phyloP scores from a whole-genome alignment of 192 early-diverging fungal genomes.

The Backusella tarrabulga region DNA sequence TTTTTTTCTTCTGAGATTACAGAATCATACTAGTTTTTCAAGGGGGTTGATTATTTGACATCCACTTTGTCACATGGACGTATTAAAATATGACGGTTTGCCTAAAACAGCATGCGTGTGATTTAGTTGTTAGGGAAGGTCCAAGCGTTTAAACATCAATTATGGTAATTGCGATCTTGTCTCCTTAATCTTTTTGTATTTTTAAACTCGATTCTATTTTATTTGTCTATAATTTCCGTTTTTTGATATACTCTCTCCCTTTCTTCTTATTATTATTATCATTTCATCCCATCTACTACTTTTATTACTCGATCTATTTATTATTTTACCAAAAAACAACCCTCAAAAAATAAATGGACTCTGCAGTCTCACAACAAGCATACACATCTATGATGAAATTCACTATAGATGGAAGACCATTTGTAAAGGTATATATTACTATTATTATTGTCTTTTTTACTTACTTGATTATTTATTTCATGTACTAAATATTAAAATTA shows the following conservation, averaged over 20 bases:
- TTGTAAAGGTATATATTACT: constrained; percentile 48
- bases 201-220: constrained; percentile 13
- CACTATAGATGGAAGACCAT: constrained; percentile 55
- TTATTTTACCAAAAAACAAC: neutral
- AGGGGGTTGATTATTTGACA: constrained; percentile 2
- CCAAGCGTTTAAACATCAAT: neutral
- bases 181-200: constrained; percentile 13
- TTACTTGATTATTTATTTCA: neutral
- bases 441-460: neutral
- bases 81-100: neutral
- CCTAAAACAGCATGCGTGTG: neutral
- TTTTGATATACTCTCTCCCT: neutral
- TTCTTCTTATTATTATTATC: neutral
- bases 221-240: neutral
- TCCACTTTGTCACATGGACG: constrained; percentile 2
- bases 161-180: neutral
- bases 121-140: constrained; percentile 2
- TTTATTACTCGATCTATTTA: neutral
- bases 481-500: neutral
- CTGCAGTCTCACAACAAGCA: constrained; percentile 37
- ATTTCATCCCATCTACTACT: neutral
- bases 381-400: constrained; percentile 54
- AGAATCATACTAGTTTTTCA: constrained; percentile 3
- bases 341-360: constrained; percentile 9
- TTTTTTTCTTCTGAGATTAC: constrained; percentile 4